A percentile compares a stretch with the other conserved stretches of the same genome.
phyloP scores from a whole-genome alignment of 1,284 basidiomycete species.

The Neonothopanus nambi region DNA sequence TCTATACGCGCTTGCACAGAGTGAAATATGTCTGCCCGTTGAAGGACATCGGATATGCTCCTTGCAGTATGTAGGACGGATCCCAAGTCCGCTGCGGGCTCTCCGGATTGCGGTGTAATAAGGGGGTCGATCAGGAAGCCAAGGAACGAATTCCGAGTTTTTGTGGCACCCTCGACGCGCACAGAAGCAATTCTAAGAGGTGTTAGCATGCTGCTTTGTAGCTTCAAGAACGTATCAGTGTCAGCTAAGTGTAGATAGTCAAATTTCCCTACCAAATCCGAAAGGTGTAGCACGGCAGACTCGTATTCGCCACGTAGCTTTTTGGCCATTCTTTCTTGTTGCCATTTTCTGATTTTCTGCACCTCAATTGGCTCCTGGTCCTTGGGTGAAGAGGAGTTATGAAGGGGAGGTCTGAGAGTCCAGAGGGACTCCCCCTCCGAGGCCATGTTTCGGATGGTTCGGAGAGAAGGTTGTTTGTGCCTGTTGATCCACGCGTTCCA shows the following conservation, averaged over 20 bases:
- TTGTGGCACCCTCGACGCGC: slow-evolving; percentile 74
- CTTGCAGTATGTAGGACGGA: slow-evolving; percentile 71
- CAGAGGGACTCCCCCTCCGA: slow-evolving; percentile 13
- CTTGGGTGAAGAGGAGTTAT: slow-evolving; percentile 50
- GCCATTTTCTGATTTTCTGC: slow-evolving; percentile 59
- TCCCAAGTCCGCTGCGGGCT: slow-evolving; percentile 41
- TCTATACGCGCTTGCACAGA: slow-evolving; percentile 75
- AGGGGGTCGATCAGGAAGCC: slow-evolving; percentile 74
- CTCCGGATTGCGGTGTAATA: slow-evolving; percentile 23
- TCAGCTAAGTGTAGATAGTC: slow-evolving; percentile 2
- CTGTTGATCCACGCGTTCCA: slow-evolving; percentile 48
- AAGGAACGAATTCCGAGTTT: slow-evolving; percentile 82
- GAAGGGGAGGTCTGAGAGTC: slow-evolving; percentile 49
- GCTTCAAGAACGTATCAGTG: slow-evolving; percentile 38
- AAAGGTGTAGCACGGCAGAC: slow-evolving; percentile 64
- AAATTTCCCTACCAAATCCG: slow-evolving; percentile 61
- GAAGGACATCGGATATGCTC: slow-evolving; percentile 62
- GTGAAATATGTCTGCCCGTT: slow-evolving; percentile 75
- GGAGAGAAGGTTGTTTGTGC: slow-evolving; percentile 40
- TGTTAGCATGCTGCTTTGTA: slow-evolving; percentile 63
- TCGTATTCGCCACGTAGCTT: slow-evolving; percentile 79
- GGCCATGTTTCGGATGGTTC: slow-evolving; percentile 4
- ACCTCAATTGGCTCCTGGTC: slow-evolving; percentile 55
- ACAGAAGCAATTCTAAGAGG: slow-evolving; percentile 70
- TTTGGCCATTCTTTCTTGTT: slow-evolving; percentile 58